Evolutionary conservation across 1,139 yeast genomes (phyloP), one percentile per base, ranked within the genome.

Genomic region (Suhomyces chickasaworum): DNA sequence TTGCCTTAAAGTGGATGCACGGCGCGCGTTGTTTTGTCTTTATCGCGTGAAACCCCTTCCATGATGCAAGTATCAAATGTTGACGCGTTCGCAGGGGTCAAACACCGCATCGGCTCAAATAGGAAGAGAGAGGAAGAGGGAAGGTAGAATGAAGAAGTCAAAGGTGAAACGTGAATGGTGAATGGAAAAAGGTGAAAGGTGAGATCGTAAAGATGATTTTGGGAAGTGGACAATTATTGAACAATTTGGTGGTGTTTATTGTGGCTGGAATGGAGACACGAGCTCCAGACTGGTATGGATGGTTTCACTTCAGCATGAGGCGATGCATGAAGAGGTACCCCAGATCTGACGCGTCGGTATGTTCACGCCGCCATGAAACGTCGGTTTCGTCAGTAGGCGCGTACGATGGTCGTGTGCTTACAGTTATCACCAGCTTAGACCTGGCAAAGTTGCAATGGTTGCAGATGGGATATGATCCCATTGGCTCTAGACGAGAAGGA

Each of bases 11-110:
- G 32, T 29, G 9, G 18, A 34, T 16, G 32, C 44, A 30, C 41
- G 41, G 35, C 37, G 33, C 42, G 42, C 34, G 37, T 35, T 35
- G 23, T 21, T 35, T 22, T 35, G 37, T 25, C 15, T 5, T 13
- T 9, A 4, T 16, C 35, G 35, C 22, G 35, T 32, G 13, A 17
- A 8, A 10, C 22, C 35, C 22, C 35, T 18, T 17, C 8, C 23
- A n/a, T 22, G 37, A 21, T 23, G 37, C 29, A n/a, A 23, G 22
- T 12, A 23, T 22, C 16, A 13, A 6, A 7, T 21, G 18, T 33
- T 33, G 37, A 33, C 37, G 37, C 37, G 37, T 33, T 8, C 4
- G 37, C 16, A 29, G 32, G 17, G 32, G 16, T 29, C 18, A 13
- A 15, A 29, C 15, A 15, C 8, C 5, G 12, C 27, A 8, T 23